Evolutionary conservation across 106 monocot genomes (phyloP), one percentile per base, ranked within the genome.

Genomic region (Agapanthus africanus): DNA sequence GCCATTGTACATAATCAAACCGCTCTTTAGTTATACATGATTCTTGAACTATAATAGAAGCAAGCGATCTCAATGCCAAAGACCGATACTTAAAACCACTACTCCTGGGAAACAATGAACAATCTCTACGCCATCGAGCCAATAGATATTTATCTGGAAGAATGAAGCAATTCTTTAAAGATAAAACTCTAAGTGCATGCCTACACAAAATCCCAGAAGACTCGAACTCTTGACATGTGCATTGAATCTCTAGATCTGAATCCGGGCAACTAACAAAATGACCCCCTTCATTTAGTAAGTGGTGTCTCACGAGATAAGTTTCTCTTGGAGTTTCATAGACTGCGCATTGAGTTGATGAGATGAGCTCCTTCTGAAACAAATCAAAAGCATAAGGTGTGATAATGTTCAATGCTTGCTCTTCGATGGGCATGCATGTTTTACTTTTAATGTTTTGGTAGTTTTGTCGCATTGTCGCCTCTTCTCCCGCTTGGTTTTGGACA

Each of bases 371-470:
- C 38, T 92, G 91, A 44, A 92, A 63, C 52, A 85, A 49, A 39
- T 81, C 67, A 34, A 92, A 92, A 13, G 84, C 85, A 23, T 88
- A 82, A 74, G 82, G 77, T 15, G 88, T 88, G 6, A 92, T 74
- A 68, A 82, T 66, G 18, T 37, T 78, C 32, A 73, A 71, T 63
- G 88, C 87, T 40, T 92, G 85, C 50, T 92, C 91, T 73, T 92
- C 91, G 44, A 92, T 85, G 25, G 91, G 91, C 78, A 82, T 80
- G 76, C 88, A 85, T 35, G 88, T 88, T 68, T 79, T 87, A 4
- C 69, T 73, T 59, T 82, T 85, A 31, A 85, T 36, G 65, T 73
- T 82, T 34, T 88, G 85, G 71, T 85, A 92, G 63, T 85, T 88
- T 46, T 88, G 84, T 52, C 80, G 66, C 47, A 92, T 80, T 34